Conservation (phyloP, 1,284 basidiomycete species). For the Tilletia indica region DNA sequence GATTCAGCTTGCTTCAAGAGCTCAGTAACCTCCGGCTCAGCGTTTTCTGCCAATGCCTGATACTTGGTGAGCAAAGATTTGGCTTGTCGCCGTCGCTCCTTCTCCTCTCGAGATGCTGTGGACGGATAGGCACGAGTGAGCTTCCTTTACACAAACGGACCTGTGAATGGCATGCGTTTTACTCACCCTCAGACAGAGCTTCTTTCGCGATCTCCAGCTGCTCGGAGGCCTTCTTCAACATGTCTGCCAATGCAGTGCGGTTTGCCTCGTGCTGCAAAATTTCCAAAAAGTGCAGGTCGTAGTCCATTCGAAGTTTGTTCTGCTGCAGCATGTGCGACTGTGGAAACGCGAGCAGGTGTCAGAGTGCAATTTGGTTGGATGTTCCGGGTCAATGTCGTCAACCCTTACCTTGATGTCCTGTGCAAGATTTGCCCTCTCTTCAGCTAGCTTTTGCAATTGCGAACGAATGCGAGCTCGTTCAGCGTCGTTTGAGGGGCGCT, state of each 20-base stretch:
- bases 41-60: neutral
- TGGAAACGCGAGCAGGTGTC: neutral
- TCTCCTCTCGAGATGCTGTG: neutral
- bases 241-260: neutral
- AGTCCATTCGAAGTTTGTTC: slow-evolving; percentile 11
- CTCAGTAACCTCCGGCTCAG: neutral
- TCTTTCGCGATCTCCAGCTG: neutral
- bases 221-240: neutral
- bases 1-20: neutral
- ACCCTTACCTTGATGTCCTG: slow-evolving; percentile 10
- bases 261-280: slow-evolving; percentile 7
- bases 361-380: neutral
- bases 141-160: too few relatives aligned
- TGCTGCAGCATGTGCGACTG: slow-evolving; percentile 4
- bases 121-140: neutral
- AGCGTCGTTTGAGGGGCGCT: neutral
- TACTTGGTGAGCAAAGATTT: neutral
- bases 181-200: neutral
- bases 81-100: neutral
- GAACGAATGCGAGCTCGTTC: slow-evolving; percentile 1
- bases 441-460: slow-evolving; percentile 2
- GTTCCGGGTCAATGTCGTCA: neutral
- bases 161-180: too few relatives aligned
- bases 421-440: neutral
- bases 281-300: slow-evolving; percentile 11